A percentile compares a stretch with the other conserved stretches of the same genome.
phyloP scores from a whole-genome alignment of 2,329 filamentous ascomycete genomes.

The Colletotrichum limetticola region DNA sequence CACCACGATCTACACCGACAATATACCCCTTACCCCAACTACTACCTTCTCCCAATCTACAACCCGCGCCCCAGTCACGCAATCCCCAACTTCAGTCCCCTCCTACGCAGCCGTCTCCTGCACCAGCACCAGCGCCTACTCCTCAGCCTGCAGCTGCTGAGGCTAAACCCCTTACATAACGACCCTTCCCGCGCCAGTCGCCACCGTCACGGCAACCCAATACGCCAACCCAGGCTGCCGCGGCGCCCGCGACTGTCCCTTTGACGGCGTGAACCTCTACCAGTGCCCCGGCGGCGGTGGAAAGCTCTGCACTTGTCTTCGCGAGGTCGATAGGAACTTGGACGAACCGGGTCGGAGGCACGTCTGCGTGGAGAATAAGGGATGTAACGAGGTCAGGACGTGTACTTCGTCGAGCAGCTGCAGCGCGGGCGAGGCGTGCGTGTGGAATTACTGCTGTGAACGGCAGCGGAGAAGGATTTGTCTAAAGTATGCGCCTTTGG shows the following conservation, averaged over 20 bases:
- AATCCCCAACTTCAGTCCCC: background rate
- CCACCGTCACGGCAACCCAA: constrained; percentile 50
- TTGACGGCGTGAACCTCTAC: constrained; percentile 14
- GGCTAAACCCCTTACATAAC: constrained; percentile 49
- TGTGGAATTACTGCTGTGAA: constrained; percentile 17
- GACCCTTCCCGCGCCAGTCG: constrained; percentile 49
- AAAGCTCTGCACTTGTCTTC: constrained; percentile 15
- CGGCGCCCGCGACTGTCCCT: background rate
- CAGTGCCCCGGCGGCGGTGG: constrained; percentile 3
- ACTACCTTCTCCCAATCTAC: background rate
- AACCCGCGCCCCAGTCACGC: constrained; percentile 38
- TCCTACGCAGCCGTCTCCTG: constrained; percentile 46
- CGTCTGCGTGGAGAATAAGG: constrained; percentile 13
- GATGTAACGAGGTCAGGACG: background rate
- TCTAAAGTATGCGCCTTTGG: constrained; percentile 9
- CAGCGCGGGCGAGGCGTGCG: constrained; percentile 14
- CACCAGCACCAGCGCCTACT: constrained; percentile 46
- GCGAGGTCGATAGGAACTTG: background rate
- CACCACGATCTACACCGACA: constrained; percentile 1
- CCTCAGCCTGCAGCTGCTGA: constrained; percentile 57
- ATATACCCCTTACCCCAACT: background rate
- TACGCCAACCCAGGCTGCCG: constrained; percentile 13
- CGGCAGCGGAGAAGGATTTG: constrained; percentile 4
- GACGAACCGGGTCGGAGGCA: background rate
- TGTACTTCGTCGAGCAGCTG: constrained; percentile 10